Base-by-base conservation (phyloP, 78 protist genomes). In the Polysphondylium violaceum region DNA sequence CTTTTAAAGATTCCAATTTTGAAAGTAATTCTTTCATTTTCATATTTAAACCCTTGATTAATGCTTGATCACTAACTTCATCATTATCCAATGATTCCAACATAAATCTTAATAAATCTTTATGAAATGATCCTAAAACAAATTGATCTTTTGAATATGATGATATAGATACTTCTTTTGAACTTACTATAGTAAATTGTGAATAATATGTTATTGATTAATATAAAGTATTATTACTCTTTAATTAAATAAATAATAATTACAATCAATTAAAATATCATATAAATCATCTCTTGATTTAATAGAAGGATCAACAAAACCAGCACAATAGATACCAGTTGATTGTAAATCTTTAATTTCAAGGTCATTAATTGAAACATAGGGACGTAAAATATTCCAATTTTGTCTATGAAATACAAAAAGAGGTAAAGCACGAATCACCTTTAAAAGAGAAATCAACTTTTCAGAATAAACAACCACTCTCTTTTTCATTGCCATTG, bases 261-360 rank as follows among this genome's bases (percentile, higher is more conserved):
- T 78, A 92, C 95, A 71, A 71, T 92, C 95, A 56, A 92, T 59
- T 59, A 92, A 88, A 23, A 92, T 69, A 71, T 92, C 95, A 53
- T 92, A 92, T 23, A 87, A 35, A 35, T 92, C 93, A 44, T 92
- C 95, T 33, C 88, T 56, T 56, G 89, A 75, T 43, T 85, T 78
- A 19, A 92, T 92, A n/a, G 87, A 76, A 3, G 85, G 58, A 71
- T 92, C 95, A 51, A 63, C 75, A 29, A 92, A 92, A 35, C 95
- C 95, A 3, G 95, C 95, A 50, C 44, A 33, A 29, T 92, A 92
- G 29, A 85, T 88, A 61, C 86, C 87, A 43, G 71, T 69, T 14
- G 91, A 27, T 6, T n/a, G 7, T 2, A 89, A 40, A 67, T 88
- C 94, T 71, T 73, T 69, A 17, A 92, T 4, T 61, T 92, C 94